Conservation (phyloP, 176 grass and related monocot genomes). For the Eragrostis nindensis region DNA sequence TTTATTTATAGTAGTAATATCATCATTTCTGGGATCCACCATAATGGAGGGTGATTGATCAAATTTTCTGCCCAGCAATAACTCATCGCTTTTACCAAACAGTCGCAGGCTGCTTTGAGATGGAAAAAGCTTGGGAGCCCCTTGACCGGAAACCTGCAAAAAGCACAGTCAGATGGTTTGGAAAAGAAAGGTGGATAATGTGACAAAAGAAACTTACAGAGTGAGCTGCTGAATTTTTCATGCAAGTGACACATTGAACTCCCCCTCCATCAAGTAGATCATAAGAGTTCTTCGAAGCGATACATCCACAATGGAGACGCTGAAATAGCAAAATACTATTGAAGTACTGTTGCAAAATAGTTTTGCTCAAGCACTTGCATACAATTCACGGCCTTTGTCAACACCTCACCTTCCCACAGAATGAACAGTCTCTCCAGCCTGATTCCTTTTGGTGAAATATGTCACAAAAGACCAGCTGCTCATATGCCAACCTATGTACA, state of each 20-base stretch:
- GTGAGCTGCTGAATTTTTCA: constrained; percentile 66
- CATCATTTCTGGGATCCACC: constrained; percentile 61
- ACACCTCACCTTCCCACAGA: constrained; percentile 88
- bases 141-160: constrained; percentile 65
- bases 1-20: constrained; percentile 47
- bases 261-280: constrained; percentile 97
- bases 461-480: constrained; percentile 89
- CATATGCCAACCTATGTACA: constrained; percentile 74
- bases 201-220: constrained; percentile 68
- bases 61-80: constrained; percentile 45
- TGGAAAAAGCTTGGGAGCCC: constrained; percentile 58
- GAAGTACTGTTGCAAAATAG: background rate
- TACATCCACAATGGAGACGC: constrained; percentile 92
- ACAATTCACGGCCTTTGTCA: constrained; percentile 7
- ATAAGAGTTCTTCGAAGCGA: constrained; percentile 89
- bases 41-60: constrained; percentile 39
- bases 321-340: constrained; percentile 41
- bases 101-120: constrained; percentile 63
- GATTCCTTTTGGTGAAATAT: constrained; percentile 99
- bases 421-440: constrained; percentile 97
- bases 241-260: constrained; percentile 83
- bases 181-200: constrained; percentile 28
- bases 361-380: background rate
- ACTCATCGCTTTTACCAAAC: constrained; percentile 54
- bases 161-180: constrained; percentile 42